Evolutionary conservation across 371 early-diverging fungal genomes (phyloP).

Genomic region (Thermomucor indicae-seudaticae): DNA sequence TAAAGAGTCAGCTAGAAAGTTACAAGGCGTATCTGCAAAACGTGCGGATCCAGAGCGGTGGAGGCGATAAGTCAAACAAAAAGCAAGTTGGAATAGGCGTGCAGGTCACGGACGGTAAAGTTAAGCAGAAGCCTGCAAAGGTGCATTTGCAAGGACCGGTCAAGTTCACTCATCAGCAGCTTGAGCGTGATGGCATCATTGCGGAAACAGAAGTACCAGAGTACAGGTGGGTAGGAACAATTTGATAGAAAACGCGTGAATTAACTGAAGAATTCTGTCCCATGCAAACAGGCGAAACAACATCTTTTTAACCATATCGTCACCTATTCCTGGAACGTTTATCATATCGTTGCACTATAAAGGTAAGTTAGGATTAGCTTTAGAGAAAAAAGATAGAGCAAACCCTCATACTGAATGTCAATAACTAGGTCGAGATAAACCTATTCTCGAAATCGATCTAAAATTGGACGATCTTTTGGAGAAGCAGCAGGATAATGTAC

Average conservation of each 20-base stretch:
- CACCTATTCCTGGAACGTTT: conserved; percentile 83
- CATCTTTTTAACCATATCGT: conserved; percentile 81
- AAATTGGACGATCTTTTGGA: conserved; percentile 92
- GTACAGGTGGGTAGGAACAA: conserved; percentile 42
- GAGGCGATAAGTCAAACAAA: conserved; percentile 28
- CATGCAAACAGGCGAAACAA: conserved; percentile 56
- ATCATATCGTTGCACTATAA: conserved; percentile 83
- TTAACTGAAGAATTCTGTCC: background rate
- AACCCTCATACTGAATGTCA: background rate
- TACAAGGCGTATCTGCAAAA: conserved; percentile 92
- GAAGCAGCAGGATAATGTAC: conserved; percentile 89
- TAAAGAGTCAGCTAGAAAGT: conserved; percentile 79
- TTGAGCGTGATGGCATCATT: conserved; percentile 89
- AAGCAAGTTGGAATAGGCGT: conserved; percentile 46
- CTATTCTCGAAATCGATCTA: conserved; percentile 92
- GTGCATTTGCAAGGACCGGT: conserved; percentile 57
- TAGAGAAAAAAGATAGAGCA: background rate
- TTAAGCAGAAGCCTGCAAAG: conserved; percentile 23
- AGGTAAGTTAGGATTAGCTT: conserved; percentile 34
- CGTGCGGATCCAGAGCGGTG: conserved; percentile 51
- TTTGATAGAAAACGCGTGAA: background rate
- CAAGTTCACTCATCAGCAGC: conserved; percentile 78
- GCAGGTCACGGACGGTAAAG: conserved; percentile 31
- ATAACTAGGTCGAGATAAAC: conserved; percentile 73
- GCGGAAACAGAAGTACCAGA: conserved; percentile 88